Evolutionary conservation across 2,329 filamentous ascomycete species (phyloP).

Genomic region (Dendrostoma leiphaemia): DNA sequence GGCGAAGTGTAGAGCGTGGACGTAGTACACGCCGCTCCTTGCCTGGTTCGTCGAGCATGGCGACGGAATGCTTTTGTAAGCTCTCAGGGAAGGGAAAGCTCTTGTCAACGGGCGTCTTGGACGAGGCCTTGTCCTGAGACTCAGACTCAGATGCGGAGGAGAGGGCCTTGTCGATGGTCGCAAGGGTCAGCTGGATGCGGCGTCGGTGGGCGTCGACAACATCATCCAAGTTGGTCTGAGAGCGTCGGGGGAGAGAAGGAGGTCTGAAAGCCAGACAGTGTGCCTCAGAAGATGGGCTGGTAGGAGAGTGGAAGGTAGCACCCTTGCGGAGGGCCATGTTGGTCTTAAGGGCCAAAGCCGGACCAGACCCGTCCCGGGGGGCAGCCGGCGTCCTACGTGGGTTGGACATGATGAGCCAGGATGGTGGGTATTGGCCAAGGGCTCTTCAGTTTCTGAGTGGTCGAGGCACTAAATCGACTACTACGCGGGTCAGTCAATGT

Average conservation of each 20-base stretch:
- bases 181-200: conserved; percentile 65
- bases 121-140: conserved; percentile 22
- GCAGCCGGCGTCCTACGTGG: conserved; percentile 41
- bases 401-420: conserved; percentile 33
- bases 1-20: conserved; percentile 47
- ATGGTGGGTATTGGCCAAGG: conserved; percentile 23
- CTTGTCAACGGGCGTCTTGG: conserved; percentile 47
- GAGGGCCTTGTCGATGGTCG: conserved; percentile 63
- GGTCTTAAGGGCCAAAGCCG: conserved; percentile 48
- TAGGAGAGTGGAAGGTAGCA: conserved; percentile 62
- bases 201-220: conserved; percentile 67
- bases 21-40: conserved; percentile 50
- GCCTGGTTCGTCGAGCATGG: conserved; percentile 42
- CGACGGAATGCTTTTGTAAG: conserved; percentile 55
- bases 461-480: conserved; percentile 13
- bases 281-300: conserved; percentile 31
- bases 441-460: conserved; percentile 13
- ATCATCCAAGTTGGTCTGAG: conserved; percentile 70
- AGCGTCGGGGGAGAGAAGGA: conserved; percentile 59
- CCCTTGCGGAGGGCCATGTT: conserved; percentile 66
- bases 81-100: conserved; percentile 59
- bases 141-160: conserved; percentile 38
- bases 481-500: conserved; percentile 16
- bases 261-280: conserved; percentile 42
- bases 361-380: conserved; percentile 39